Base-by-base conservation (phyloP, 345 rosid genomes). In the Salix koriyanagi region DNA sequence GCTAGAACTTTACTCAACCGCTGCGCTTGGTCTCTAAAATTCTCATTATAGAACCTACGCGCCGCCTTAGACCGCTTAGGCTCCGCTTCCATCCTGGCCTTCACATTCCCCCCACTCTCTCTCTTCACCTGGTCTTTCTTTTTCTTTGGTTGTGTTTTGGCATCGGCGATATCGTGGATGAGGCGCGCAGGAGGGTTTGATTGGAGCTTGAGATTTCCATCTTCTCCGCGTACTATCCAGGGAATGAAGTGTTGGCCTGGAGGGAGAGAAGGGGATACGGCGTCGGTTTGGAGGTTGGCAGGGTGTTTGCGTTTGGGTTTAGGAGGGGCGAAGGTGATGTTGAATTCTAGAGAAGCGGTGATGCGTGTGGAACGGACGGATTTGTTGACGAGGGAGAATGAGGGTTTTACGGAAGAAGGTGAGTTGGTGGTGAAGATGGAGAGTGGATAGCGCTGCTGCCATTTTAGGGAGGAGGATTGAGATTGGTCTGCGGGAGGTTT, bases 1-100 rank as follows among this genome's bases (percentile, higher is more conserved):
- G 99, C 98, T 14, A 96, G 94, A 74, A 96, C 92, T 79, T 96
- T 96, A 81, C 98, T 86, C 62, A 96, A 84, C 34, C 98, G 92
- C 83, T 93, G 94, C 41, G 97, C 88, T 5, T 76, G 82, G 19
- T 91, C 93, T 75, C 88, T 84, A 60, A 93, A 89, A 64, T 90
- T 87, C 71, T 92, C 96, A 75, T 96, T 96, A 79, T 93, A 93
- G 76, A 84, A 91, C 83, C 96, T 88, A 32, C 97, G 86, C 0
- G 99, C 94, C 9, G 96, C 99, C 79, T 95, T 95, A 8, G 99
- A 93, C 34, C 84, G 76, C 74, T 37, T 41, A 16, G 70, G 74
- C 9, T 32, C 73, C 6, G 18, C 46, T 21, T 46, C 74, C 15
- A 15, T 77, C 77, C 81, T 83, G 7, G 88, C 84, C 72, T 81